Conservation (phyloP, 2,329 filamentous ascomycete species). For the Penicillium expansum region DNA sequence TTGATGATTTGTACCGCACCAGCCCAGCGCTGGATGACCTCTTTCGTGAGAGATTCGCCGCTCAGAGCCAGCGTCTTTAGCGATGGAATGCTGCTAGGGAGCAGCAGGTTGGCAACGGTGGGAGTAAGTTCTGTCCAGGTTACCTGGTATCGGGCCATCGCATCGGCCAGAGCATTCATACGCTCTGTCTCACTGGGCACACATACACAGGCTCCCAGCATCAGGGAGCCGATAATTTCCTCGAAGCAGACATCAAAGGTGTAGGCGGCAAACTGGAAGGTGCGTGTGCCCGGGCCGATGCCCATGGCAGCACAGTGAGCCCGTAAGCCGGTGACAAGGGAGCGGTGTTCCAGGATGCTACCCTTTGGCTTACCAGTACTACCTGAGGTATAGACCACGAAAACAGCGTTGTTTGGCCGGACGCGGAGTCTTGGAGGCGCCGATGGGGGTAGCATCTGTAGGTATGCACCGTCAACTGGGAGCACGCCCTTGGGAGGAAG, state of each 20-base stretch:
- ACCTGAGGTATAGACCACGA: conserved; percentile 4
- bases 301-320: conserved; percentile 1
- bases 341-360: conserved; percentile 5
- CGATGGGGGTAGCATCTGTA: not conserved
- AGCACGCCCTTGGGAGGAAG: not conserved
- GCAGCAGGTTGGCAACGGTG: conserved; percentile 45
- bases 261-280: conserved; percentile 39
- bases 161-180: conserved; percentile 16
- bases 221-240: conserved; percentile 36
- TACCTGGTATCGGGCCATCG: conserved; percentile 16
- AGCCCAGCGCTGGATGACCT: conserved; percentile 2
- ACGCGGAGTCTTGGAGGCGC: not conserved
- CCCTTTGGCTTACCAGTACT: conserved; percentile 5
- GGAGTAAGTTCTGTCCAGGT: conserved; percentile 57
- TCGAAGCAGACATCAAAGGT: conserved; percentile 39
- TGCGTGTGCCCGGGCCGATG: not conserved
- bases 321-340: not conserved
- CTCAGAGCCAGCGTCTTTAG: conserved; percentile 37
- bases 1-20: not conserved
- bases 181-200: conserved; percentile 43
- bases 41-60: conserved; percentile 30
- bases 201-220: conserved; percentile 44
- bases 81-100: not conserved
- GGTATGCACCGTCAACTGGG: not conserved
- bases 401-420: not conserved